These are phyloP conservation scores for Hypoxylon sp. DNA, from an alignment of 2,329 filamentous ascomycete species.

Conservation along the genomic window DNA sequence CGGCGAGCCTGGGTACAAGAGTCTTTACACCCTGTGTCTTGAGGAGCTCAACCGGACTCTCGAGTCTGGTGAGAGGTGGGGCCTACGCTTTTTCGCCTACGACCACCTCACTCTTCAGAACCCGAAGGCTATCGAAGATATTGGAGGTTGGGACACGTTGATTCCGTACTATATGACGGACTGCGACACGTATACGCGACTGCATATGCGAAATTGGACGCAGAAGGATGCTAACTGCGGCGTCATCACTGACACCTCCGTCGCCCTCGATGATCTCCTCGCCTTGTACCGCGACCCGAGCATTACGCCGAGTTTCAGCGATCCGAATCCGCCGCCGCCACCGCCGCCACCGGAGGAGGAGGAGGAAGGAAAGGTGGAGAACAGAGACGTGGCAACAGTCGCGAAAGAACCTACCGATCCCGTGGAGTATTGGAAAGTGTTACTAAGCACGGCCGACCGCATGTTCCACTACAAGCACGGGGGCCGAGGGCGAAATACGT, in stretches of 20 bases:
- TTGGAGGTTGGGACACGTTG: conserved; percentile 67
- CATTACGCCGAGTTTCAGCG: conserved; percentile 52
- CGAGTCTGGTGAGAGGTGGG: conserved; percentile 58
- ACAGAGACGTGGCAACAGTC: conserved; percentile 21
- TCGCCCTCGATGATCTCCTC: conserved; percentile 59
- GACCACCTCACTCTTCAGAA: conserved; percentile 70
- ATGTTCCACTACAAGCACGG: conserved; percentile 60
- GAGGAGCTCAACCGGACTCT: conserved; percentile 52
- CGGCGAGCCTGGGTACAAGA: conserved; percentile 55
- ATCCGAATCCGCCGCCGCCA: conserved; percentile 54
- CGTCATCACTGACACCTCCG: conserved; percentile 60
- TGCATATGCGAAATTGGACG: conserved; percentile 60
- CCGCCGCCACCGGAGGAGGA: conserved; percentile 35
- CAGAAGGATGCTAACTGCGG: conserved; percentile 55
- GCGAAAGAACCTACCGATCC: conserved; percentile 37
- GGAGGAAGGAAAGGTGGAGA: conserved; percentile 23
- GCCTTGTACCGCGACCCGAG: conserved; percentile 59
- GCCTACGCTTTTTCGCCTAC: conserved; percentile 67
- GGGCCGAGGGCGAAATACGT: conserved; percentile 55
- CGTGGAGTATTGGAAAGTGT: conserved; percentile 47
- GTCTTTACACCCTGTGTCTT: conserved; percentile 56
- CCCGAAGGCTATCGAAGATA: conserved; percentile 60
- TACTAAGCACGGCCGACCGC: conserved; percentile 47
- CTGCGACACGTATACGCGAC: conserved; percentile 65
- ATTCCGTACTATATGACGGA: conserved; percentile 70